Evolutionary conservation across 257 asterid species (phyloP).

Genomic region (Solanum bulbocastanum): DNA sequence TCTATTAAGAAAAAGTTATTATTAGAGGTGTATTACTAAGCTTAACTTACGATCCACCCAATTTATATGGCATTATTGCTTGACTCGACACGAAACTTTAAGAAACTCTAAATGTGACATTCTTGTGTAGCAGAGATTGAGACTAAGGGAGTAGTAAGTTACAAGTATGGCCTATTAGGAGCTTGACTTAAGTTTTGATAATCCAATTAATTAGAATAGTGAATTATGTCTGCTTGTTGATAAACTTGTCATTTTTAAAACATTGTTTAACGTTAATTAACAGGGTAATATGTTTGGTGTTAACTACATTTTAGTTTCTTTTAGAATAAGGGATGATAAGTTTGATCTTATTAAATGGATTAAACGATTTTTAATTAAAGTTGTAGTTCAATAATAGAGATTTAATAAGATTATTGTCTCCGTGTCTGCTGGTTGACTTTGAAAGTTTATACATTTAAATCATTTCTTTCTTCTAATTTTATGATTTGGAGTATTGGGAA

Average conservation of each 20-base stretch:
- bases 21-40: background rate
- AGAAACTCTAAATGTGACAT: background rate
- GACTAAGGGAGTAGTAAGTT: background rate
- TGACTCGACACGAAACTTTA: background rate
- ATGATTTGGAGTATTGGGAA: background rate
- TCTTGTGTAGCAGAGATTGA: background rate
- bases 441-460: background rate
- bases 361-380: background rate
- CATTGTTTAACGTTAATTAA: background rate
- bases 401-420: background rate
- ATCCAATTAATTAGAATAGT: background rate
- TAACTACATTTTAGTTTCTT: conserved; percentile 28
- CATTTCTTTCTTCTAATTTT: background rate
- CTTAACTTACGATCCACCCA: accelerated
- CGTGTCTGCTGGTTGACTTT: background rate
- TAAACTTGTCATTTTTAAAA: background rate
- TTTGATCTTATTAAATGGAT: background rate
- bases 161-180: background rate
- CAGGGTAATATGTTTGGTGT: conserved; percentile 17
- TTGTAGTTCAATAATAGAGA: background rate
- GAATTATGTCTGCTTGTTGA: background rate
- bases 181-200: background rate
- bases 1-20: background rate
- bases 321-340: conserved; percentile 8
- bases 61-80: background rate